Evolutionary conservation across 768 basidiomycete species (phyloP).

Genomic region (Pisolithus marmoratus): DNA sequence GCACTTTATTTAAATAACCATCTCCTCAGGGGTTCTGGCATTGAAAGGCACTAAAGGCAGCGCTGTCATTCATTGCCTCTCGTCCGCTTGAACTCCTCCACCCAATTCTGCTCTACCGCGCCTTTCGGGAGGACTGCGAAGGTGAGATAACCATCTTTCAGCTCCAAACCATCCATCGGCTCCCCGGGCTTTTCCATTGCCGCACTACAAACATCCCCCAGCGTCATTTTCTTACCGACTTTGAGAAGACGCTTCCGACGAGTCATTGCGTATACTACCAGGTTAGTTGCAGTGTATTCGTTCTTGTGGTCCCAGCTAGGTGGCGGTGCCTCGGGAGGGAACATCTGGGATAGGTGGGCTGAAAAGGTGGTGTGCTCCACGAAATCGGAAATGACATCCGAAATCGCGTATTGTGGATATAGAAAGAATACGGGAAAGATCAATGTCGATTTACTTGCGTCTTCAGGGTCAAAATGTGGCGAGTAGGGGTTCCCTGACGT

Average conservation of each 20-base stretch:
- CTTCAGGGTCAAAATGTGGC: constrained; percentile 65
- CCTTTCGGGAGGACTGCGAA: constrained; percentile 79
- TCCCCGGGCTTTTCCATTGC: constrained; percentile 57
- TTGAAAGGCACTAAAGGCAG: too few relatives aligned
- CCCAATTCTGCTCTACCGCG: constrained; percentile 74
- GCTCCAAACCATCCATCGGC: constrained; percentile 70
- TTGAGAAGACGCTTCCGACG: constrained; percentile 72
- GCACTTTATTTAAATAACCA: too few relatives aligned
- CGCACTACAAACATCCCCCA: constrained; percentile 67
- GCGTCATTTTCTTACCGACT: constrained; percentile 85
- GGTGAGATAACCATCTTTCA: constrained; percentile 77
- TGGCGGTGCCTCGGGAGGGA: constrained; percentile 60
- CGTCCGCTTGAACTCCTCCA: constrained; percentile 70
- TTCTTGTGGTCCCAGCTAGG: constrained; percentile 73
- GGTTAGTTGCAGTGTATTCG: constrained; percentile 57
- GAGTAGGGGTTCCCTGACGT: constrained; percentile 50
- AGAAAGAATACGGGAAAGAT: constrained; percentile 88
- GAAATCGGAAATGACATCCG: constrained; percentile 85
- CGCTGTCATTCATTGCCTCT: neutral
- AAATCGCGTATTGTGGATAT: constrained; percentile 85
- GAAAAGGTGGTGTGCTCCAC: constrained; percentile 79
- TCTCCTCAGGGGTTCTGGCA: too few relatives aligned
- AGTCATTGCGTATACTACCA: constrained; percentile 85
- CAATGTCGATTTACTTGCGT: constrained; percentile 51
- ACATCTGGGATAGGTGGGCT: constrained; percentile 75